Conservation (phyloP, 768 basidiomycete species). For the Podaxis sp. region DNA sequence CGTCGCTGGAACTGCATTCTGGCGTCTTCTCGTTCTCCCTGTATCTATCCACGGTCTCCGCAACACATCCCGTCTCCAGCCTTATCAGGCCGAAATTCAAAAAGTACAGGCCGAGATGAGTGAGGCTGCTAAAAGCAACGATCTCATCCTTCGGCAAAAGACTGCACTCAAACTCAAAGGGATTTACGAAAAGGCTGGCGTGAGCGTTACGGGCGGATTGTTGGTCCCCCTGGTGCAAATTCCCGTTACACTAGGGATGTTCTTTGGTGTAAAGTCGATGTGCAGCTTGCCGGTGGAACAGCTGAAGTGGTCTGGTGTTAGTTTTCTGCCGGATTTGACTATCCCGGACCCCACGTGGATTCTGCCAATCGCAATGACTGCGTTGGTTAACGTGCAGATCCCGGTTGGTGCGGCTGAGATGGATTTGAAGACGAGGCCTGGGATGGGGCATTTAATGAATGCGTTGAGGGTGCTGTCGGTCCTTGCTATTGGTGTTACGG, state of each 20-base stretch:
- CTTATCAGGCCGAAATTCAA: constrained; percentile 53
- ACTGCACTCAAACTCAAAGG: constrained; percentile 51
- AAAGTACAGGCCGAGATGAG: constrained; percentile 47
- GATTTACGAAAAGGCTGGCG: constrained; percentile 65
- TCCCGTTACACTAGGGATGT: constrained; percentile 76
- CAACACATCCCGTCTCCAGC: constrained; percentile 58
- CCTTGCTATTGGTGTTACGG: constrained; percentile 45
- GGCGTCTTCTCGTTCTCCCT: constrained; percentile 62
- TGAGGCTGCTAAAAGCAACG: constrained; percentile 30
- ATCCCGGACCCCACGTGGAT: constrained; percentile 72
- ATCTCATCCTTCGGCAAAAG: constrained; percentile 50
- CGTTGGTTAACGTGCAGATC: constrained; percentile 70
- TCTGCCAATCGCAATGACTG: constrained; percentile 59
- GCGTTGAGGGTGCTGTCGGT: constrained; percentile 59
- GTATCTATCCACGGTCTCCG: constrained; percentile 56
- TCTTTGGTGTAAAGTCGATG: constrained; percentile 78
- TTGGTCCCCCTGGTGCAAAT: constrained; percentile 61
- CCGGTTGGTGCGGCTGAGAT: constrained; percentile 57
- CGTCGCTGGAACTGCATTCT: constrained; percentile 58
- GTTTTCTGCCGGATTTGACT: constrained; percentile 76
- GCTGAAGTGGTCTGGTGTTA: constrained; percentile 73
- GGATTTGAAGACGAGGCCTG: constrained; percentile 56
- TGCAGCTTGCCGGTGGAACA: constrained; percentile 71
- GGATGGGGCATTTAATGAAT: constrained; percentile 69
- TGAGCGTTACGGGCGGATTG: constrained; percentile 51